phyloP scores from a whole-genome alignment of 306 rosid species.

The Gynostemma pentaphyllum region DNA sequence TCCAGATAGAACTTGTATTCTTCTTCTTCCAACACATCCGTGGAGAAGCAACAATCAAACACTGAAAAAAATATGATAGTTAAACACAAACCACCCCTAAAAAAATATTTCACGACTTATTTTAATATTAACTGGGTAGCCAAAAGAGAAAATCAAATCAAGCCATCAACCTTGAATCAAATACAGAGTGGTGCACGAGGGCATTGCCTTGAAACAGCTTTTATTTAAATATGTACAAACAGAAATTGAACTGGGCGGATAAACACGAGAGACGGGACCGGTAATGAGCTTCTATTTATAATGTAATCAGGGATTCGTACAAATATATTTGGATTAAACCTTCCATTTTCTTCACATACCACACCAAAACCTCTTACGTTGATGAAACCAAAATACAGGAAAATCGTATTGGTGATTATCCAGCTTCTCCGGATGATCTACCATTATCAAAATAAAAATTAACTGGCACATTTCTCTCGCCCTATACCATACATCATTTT shows the following conservation, averaged over 20 bases:
- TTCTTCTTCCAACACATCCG: slow-evolving; percentile 84
- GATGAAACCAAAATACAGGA: neutral
- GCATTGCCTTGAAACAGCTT: neutral
- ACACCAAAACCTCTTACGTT: neutral
- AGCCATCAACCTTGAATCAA: neutral
- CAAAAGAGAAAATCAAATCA: neutral
- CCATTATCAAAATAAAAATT: neutral
- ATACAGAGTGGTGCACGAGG: neutral
- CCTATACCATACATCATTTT: neutral
- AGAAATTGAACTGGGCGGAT: neutral
- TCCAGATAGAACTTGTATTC: slow-evolving; percentile 83
- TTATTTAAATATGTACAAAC: neutral
- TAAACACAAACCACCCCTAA: neutral
- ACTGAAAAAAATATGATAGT: slow-evolving; percentile 31
- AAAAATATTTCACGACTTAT: neutral
- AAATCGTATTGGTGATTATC: neutral
- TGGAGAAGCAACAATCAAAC: slow-evolving; percentile 97
- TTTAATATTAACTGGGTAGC: neutral
- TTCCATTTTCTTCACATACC: neutral
- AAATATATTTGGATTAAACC: neutral
- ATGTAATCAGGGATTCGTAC: neutral
- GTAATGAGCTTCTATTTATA: too few relatives aligned
- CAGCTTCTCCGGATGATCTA: neutral
- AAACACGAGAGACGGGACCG: too few relatives aligned
- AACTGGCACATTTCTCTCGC: slow-evolving; percentile 4